phyloP scores from a whole-genome alignment of 208 protist species.

The Blastocrithidia nonstop region DNA sequence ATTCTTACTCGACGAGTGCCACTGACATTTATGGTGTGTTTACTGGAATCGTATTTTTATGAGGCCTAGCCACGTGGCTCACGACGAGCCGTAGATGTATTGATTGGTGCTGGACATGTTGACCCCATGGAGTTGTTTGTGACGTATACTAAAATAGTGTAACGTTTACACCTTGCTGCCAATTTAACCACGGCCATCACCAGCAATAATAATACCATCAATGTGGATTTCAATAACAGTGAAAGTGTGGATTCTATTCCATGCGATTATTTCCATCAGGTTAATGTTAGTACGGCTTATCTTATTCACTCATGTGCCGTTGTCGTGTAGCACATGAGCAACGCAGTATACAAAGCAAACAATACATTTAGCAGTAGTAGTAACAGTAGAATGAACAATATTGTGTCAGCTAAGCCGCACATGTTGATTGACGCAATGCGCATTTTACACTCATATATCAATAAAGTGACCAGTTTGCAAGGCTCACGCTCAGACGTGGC shows the following conservation, averaged over 20 bases:
- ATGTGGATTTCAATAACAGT: too few relatives aligned
- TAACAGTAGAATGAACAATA: too few relatives aligned
- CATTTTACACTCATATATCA: too few relatives aligned
- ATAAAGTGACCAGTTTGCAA: too few relatives aligned
- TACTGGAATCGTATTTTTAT: slow-evolving; percentile 46
- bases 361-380: slow-evolving; percentile 17
- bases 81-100: slow-evolving; percentile 26
- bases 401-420: too few relatives aligned
- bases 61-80: slow-evolving; percentile 20
- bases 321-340: slow-evolving; percentile 23
- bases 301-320: slow-evolving; percentile 52
- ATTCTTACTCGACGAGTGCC: slow-evolving; percentile 33
- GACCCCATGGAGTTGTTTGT: slow-evolving; percentile 46
- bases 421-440: too few relatives aligned
- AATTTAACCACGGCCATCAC: too few relatives aligned
- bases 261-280: too few relatives aligned
- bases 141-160: slow-evolving; percentile 44
- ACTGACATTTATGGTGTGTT: slow-evolving; percentile 40
- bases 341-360: slow-evolving; percentile 17
- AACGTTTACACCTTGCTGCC: too few relatives aligned
- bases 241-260: too few relatives aligned
- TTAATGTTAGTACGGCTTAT: slow-evolving; percentile 7
- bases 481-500: too few relatives aligned
- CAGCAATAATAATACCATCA: too few relatives aligned
- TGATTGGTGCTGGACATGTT: slow-evolving; percentile 50